phyloP scores from a whole-genome alignment of 2,329 filamentous ascomycete genomes.

The Cladosporium sp. region DNA sequence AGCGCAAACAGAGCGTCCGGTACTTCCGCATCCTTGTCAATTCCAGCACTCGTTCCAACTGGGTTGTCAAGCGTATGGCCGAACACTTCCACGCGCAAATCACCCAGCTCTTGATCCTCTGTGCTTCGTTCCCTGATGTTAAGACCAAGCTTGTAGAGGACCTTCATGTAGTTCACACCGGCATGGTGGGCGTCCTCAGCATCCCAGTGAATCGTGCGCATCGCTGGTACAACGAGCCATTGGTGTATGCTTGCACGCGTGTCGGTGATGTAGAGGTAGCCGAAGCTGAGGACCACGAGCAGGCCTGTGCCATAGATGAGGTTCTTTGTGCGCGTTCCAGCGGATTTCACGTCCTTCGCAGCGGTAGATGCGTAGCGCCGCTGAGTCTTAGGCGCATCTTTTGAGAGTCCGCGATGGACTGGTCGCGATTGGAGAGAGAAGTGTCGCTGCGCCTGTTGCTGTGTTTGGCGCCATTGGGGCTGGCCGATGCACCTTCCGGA shows the following conservation, averaged over 20 bases:
- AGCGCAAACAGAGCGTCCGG: slow-evolving; percentile 81
- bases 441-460: slow-evolving; percentile 29
- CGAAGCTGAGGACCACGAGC: slow-evolving; percentile 47
- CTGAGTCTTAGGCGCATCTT: slow-evolving; percentile 16
- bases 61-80: slow-evolving; percentile 78
- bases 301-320: slow-evolving; percentile 57
- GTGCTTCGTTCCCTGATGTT: slow-evolving; percentile 80
- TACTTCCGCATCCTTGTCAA: slow-evolving; percentile 92
- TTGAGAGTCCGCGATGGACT: slow-evolving; percentile 16
- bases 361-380: slow-evolving; percentile 21
- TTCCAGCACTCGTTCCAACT: slow-evolving; percentile 88
- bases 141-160: slow-evolving; percentile 70
- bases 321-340: slow-evolving; percentile 50
- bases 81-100: slow-evolving; percentile 67
- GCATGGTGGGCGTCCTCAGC: slow-evolving; percentile 90
- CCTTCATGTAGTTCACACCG: slow-evolving; percentile 70
- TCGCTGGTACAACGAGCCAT: slow-evolving; percentile 57
- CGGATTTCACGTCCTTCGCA: slow-evolving; percentile 40
- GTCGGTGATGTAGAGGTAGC: slow-evolving; percentile 55
- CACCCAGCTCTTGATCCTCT: slow-evolving; percentile 51
- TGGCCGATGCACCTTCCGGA: slow-evolving; percentile 23
- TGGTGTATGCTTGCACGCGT: slow-evolving; percentile 55
- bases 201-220: slow-evolving; percentile 69
- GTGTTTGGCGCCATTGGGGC: slow-evolving; percentile 26
- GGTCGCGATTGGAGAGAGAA: slow-evolving; percentile 23